Conservation (phyloP, 1,139 yeast species). For the Saccharomyces hybrid region DNA sequence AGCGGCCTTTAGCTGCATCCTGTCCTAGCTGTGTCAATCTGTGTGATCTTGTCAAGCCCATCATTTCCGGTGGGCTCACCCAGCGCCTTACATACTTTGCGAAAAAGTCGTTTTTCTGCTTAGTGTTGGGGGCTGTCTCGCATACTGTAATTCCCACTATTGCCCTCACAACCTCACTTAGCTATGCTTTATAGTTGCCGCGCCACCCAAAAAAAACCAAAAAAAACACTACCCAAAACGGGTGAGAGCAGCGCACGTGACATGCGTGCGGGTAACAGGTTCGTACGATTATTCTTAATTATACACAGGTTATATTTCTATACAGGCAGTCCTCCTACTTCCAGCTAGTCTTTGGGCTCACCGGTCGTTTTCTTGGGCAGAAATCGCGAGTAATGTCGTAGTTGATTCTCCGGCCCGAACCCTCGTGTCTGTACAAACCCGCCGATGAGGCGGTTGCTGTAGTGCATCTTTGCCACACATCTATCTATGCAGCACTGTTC, state of each 20-base stretch:
- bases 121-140: background rate
- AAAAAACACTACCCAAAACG: background rate
- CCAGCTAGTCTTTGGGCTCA: background rate
- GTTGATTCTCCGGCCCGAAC: constrained; percentile 25
- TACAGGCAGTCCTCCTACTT: background rate
- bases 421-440: constrained; percentile 35
- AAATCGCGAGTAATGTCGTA: constrained; percentile 22
- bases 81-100: constrained; percentile 1
- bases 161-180: background rate
- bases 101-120: constrained; percentile 1
- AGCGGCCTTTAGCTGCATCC: background rate
- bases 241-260: background rate
- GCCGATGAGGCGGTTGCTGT: constrained; percentile 59
- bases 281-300: background rate
- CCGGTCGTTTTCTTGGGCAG: background rate
- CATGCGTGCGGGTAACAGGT: background rate
- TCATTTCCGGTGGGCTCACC: background rate
- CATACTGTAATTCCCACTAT: background rate
- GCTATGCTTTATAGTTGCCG: background rate
- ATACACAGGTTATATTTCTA: background rate
- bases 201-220: background rate
- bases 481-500: constrained; percentile 70
- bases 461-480: constrained; percentile 68
- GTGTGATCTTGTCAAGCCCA: background rate
- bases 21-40: background rate